Base-by-base conservation (phyloP, 1,139 yeast species). In the Yamadazyma sp. region DNA sequence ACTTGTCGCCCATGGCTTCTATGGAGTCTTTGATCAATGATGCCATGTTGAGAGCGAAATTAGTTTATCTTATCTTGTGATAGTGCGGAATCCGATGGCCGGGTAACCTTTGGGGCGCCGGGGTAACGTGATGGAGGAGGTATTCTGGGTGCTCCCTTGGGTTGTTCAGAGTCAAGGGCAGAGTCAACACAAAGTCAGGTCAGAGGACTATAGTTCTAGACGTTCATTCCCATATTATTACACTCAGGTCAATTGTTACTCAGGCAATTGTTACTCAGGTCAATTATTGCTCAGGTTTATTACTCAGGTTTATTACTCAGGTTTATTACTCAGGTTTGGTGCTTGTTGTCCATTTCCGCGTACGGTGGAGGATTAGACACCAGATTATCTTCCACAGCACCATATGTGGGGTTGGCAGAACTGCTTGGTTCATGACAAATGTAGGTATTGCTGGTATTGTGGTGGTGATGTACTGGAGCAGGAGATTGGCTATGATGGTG, bases 291-390 rank as follows among this genome's bases (percentile, higher is more conserved):
- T n/a, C n/a, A n/a, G n/a, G n/a, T n/a, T n/a, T n/a, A n/a, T n/a
- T n/a, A n/a, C n/a, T n/a, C n/a, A n/a, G n/a, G n/a, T n/a, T n/a
- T n/a, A n/a, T 8, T 18, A 8, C 21, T n/a, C 15, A 27, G 12
- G 29, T 27, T n/a, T n/a, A n/a, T 8, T 18, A 8, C 21, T n/a
- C 15, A 27, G 12, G 29, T 27, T 11, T 27, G 29, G 29, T 27
- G 29, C 20, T 27, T 27, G 23, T 29, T 54, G 37, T 60, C 64
- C 11, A 62, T 28, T 40, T 64, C 73, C 3, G 68, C 40, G 46
- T 68, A 68, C 11, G 70, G 67, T 14, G 29, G 29, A 15, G 29
- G 73, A n/a, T n/a, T n/a, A n/a, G n/a, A n/a, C 11, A 73, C 73
- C 13, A 27, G 12, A 24, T 9, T 30, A 3, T 46, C 49, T 32